Evolutionary conservation across 2,329 filamentous ascomycete genomes (phyloP), one percentile per base, ranked within the genome.

Genomic region (Aspergillus ustus): DNA sequence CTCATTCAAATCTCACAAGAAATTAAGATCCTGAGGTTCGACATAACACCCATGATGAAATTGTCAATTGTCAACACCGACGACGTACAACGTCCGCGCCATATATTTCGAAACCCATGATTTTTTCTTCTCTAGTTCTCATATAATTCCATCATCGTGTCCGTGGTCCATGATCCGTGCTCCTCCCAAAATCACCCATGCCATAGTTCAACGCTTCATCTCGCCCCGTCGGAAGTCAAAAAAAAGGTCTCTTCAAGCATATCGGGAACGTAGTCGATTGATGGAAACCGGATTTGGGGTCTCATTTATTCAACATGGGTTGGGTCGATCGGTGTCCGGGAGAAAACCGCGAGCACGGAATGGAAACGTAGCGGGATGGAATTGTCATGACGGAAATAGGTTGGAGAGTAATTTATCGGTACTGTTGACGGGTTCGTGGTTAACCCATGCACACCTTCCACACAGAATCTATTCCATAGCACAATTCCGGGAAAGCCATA

Each of bases 401-500:
- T 67, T 67, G 65, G 59, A 46, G 66, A 71, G 66, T 64, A 63
- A 67, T 68, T 75, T 75, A 75, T 64, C 73, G 73, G 73, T 72
- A 75, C 73, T 75, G 70, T 62, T 34, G 7, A 22, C 22, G 28
- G 56, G 31, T 28, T 20, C 13, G 46, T 61, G 19, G 66, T 71
- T 66, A 68, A 25, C 2, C 20, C 45, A 20, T 25, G 19, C 19
- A 25, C 28, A 28, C 45, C 19, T 15, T 20, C 13, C 20, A 1
- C 3, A 25, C 6, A 25, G 25, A 25, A 25, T 25, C 45, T 9
- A 25, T 15, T 11, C 13, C 4, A 37, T 17, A 5, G 22, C 8
- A 29, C 29, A 40, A 11, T n/a, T 17, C 11, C n/a, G 25, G 46
- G 49, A 57, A 73, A 71, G 81, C 75, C 74, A 67, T 73, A 89